Percentiles rank a stretch among this genome's conserved stretches.
Evolutionary conservation across 2,329 filamentous ascomycete species (phyloP).

Genomic region (Xylaria sp.): DNA sequence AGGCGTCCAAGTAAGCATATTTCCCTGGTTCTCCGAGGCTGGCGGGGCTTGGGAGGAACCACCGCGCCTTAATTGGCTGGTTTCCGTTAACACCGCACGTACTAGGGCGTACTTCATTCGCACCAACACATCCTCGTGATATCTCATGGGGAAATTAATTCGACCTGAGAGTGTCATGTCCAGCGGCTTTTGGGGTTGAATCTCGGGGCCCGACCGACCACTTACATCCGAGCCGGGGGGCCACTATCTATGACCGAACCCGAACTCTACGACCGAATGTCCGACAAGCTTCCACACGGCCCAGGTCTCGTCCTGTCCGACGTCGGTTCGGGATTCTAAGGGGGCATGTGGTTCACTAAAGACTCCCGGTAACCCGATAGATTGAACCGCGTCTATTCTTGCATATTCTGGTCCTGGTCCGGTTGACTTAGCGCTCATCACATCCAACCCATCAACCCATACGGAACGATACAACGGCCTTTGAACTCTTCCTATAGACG

Average conservation of each 20-base stretch:
- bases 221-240: constrained; percentile 24
- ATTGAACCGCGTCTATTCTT: background rate
- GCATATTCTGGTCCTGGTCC: background rate
- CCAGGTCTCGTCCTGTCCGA: constrained; percentile 8
- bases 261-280: constrained; percentile 7
- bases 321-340: constrained; percentile 6
- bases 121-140: constrained; percentile 47
- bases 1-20: constrained; percentile 71
- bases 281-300: constrained; percentile 16
- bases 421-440: constrained; percentile 8
- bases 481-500: constrained; percentile 19
- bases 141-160: constrained; percentile 2
- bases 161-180: constrained; percentile 13
- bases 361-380: background rate
- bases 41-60: constrained; percentile 4
- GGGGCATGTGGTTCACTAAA: background rate
- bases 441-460: background rate
- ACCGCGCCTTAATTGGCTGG: constrained; percentile 14
- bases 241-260: constrained; percentile 4
- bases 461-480: background rate
- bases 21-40: background rate
- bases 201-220: constrained; percentile 11
- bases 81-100: constrained; percentile 31
- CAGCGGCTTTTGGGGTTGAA: constrained; percentile 16
- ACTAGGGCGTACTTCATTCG: constrained; percentile 51